A percentile compares a stretch with the other conserved stretches of the same genome.
These are phyloP conservation scores for Penicillium sumatraense DNA, from an alignment of 2,329 filamentous ascomycete genomes.

Conservation along the genomic window DNA sequence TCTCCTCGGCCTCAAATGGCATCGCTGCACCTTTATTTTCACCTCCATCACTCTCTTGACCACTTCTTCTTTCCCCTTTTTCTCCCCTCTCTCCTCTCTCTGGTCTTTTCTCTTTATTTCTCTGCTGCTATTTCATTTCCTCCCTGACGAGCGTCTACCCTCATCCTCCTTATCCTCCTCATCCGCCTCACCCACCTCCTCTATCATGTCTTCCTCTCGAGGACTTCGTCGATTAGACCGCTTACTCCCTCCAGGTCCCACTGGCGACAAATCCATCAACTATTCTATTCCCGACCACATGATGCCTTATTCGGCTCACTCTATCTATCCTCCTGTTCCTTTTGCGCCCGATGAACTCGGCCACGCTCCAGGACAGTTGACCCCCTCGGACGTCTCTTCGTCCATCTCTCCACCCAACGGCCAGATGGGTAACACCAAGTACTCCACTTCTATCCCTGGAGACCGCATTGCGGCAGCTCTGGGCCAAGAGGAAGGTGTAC, in stretches of 20 bases:
- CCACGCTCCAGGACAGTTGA: conserved; percentile 40
- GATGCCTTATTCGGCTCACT: conserved; percentile 43
- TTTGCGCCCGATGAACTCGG: conserved; percentile 44
- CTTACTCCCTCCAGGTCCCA: conserved; percentile 30
- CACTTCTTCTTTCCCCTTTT: neutral
- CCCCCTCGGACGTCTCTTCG: conserved; percentile 48
- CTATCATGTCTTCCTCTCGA: conserved; percentile 8
- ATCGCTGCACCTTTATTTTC: neutral
- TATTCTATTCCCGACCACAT: conserved; percentile 45
- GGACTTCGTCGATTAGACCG: conserved; percentile 11
- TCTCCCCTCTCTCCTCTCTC: neutral
- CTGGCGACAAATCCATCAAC: conserved; percentile 43
- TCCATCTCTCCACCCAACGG: conserved; percentile 48
- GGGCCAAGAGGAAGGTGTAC: conserved; percentile 71
- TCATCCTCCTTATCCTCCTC: too few species aligned
- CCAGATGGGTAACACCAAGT: conserved; percentile 44
- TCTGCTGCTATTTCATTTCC: neutral
- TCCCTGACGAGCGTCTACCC: neutral
- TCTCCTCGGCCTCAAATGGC: neutral
- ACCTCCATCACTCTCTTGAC: neutral
- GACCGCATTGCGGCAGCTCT: conserved; percentile 52
- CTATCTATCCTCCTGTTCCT: conserved; percentile 43
- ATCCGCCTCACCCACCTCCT: neutral
- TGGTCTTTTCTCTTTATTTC: neutral
- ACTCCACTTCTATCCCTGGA: conserved; percentile 44